phyloP scores from a whole-genome alignment of 257 asterid genomes.

The Primulina eburnea region DNA sequence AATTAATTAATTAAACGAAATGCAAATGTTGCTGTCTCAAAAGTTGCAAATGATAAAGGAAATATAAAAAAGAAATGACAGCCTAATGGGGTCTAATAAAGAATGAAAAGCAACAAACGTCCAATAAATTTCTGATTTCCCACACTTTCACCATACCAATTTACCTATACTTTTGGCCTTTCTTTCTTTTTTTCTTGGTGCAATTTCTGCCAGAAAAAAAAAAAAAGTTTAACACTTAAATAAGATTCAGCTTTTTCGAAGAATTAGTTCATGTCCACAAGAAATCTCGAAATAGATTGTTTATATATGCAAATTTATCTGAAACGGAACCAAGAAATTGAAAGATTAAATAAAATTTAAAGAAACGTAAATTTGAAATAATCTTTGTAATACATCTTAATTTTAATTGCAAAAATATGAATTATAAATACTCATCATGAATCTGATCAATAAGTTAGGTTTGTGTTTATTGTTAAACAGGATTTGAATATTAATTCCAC shows the following conservation, averaged over 20 bases:
- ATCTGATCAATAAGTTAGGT: too few species aligned
- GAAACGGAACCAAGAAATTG: too few species aligned
- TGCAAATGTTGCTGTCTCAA: constrained; percentile 23
- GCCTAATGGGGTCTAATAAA: constrained; percentile 7
- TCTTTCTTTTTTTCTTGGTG: constrained; percentile 1
- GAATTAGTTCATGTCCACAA: constrained; percentile 9
- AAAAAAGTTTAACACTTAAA: constrained; percentile 7
- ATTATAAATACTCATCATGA: too few species aligned
- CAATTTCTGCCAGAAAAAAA: not conserved
- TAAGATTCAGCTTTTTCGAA: not conserved
- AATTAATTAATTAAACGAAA: not conserved
- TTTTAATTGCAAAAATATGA: too few species aligned
- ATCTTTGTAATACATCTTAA: too few species aligned
- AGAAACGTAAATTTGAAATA: too few species aligned
- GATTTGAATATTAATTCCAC: too few species aligned
- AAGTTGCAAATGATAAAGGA: constrained; percentile 24
- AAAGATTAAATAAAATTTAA: too few species aligned
- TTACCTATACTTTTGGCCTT: constrained; percentile 32
- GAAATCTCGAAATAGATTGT: not conserved
- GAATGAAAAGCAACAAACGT: constrained; percentile 29
- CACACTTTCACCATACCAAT: constrained; percentile 22
- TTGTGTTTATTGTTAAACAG: too few species aligned
- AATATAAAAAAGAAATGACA: not conserved
- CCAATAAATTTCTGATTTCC: constrained; percentile 3
- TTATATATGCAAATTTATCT: too few species aligned